Evolutionary conservation across 768 basidiomycete species (phyloP).

Genomic region (Phylloporus rhodoxanthus): DNA sequence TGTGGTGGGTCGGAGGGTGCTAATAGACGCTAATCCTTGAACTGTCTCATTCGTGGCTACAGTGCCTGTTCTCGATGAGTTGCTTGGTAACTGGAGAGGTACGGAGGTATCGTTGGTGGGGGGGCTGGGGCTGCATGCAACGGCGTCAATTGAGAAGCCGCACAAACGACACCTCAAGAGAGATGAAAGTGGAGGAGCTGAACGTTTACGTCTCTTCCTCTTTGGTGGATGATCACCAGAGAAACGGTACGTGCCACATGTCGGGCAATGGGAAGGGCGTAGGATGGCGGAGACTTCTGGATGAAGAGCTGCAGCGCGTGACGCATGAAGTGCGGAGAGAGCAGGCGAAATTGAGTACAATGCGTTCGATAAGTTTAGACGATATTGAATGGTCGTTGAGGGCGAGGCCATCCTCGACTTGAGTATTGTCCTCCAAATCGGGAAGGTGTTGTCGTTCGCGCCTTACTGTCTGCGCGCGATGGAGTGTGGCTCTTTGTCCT

Average conservation of each 20-base stretch:
- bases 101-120: background rate
- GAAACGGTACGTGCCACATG: constrained; percentile 49
- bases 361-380: constrained; percentile 41
- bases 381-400: constrained; percentile 35
- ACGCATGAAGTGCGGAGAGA: constrained; percentile 59
- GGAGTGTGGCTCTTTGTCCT: constrained; percentile 8
- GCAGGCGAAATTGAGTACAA: constrained; percentile 48
- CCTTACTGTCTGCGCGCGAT: constrained; percentile 14
- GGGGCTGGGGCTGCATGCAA: background rate
- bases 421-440: constrained; percentile 19
- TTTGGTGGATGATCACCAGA: constrained; percentile 32
- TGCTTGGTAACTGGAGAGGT: background rate
- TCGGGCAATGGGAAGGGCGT: constrained; percentile 36
- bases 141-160: constrained; percentile 8
- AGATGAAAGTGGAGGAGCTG: background rate
- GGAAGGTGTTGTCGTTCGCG: constrained; percentile 26
- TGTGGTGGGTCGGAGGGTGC: background rate
- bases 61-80: background rate
- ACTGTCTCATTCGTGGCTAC: background rate
- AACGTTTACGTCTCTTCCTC: constrained; percentile 17
- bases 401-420: background rate
- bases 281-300: constrained; percentile 22
- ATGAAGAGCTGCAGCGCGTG: constrained; percentile 33
- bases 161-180: constrained; percentile 20
- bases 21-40: background rate